These are phyloP conservation scores for Smittium culicis DNA, from an alignment of 371 early-diverging fungal genomes.

Conservation along the genomic window DNA sequence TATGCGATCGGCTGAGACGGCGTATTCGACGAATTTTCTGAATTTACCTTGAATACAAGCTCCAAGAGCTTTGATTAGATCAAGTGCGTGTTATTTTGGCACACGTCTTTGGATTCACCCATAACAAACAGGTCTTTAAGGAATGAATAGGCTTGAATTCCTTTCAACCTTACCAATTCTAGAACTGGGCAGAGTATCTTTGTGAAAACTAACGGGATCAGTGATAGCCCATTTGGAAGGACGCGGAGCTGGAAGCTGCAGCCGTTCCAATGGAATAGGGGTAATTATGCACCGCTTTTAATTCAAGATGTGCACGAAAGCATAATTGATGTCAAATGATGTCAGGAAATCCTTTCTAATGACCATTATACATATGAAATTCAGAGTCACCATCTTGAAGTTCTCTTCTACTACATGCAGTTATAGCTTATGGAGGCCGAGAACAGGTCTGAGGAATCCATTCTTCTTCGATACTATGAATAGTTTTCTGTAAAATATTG, in stretches of 20 bases:
- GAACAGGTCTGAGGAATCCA: conserved; percentile 16
- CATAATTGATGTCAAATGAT: conserved; percentile 27
- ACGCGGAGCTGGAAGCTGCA: background rate
- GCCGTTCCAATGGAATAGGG: background rate
- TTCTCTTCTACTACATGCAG: conserved; percentile 20
- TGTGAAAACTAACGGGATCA: background rate
- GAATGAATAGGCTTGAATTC: no score
- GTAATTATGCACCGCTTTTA: background rate
- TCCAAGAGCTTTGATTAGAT: no score
- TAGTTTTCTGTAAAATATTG: conserved; percentile 4
- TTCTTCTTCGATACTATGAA: conserved; percentile 10
- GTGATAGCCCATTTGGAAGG: background rate
- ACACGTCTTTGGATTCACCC: no score
- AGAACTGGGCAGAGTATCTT: background rate
- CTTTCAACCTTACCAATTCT: no score
- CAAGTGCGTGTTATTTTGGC: no score
- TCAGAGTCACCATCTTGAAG: conserved; percentile 21
- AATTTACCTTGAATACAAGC: no score
- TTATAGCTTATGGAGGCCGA: conserved; percentile 27
- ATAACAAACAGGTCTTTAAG: no score
- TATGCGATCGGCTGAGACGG: no score
- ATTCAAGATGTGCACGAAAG: conserved; percentile 11
- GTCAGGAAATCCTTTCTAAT: conserved; percentile 23
- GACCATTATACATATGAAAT: conserved; percentile 23
- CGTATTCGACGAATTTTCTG: no score